Evolutionary conservation across 1,139 yeast genomes (phyloP).

Genomic region (Yamadazyma jaroonii): DNA sequence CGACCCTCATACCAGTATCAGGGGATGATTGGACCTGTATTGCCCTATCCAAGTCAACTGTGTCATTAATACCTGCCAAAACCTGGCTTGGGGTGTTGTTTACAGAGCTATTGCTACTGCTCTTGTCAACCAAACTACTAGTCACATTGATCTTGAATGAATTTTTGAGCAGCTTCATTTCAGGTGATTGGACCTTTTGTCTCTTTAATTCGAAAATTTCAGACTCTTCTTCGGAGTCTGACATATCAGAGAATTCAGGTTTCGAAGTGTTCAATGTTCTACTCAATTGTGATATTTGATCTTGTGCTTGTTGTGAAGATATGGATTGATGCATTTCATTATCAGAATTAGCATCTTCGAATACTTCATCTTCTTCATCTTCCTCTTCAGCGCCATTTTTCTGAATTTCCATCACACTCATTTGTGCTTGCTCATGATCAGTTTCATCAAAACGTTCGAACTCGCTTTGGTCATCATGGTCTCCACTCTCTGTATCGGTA

Average conservation of each 20-base stretch:
- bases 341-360: constrained; percentile 2
- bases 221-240: constrained; percentile 1
- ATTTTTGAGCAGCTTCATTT: background rate
- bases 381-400: constrained; percentile 3
- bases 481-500: no score
- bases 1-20: background rate
- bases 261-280: background rate
- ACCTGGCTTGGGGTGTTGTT: constrained; percentile 1
- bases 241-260: constrained; percentile 1
- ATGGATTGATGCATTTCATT: background rate
- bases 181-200: constrained; percentile 1
- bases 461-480: no score
- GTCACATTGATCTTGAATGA: constrained; percentile 1
- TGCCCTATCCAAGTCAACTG: background rate
- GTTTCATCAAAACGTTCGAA: no score
- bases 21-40: constrained; percentile 2
- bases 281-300: background rate
- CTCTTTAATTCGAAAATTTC: constrained; percentile 3
- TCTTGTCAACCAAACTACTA: constrained; percentile 1
- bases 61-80: background rate
- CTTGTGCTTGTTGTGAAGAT: constrained; percentile 1
- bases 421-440: no score
- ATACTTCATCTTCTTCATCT: background rate
- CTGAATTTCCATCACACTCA: no score
- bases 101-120: background rate